Base-by-base conservation (phyloP, 768 basidiomycete genomes). In the Astraeus odoratus region DNA sequence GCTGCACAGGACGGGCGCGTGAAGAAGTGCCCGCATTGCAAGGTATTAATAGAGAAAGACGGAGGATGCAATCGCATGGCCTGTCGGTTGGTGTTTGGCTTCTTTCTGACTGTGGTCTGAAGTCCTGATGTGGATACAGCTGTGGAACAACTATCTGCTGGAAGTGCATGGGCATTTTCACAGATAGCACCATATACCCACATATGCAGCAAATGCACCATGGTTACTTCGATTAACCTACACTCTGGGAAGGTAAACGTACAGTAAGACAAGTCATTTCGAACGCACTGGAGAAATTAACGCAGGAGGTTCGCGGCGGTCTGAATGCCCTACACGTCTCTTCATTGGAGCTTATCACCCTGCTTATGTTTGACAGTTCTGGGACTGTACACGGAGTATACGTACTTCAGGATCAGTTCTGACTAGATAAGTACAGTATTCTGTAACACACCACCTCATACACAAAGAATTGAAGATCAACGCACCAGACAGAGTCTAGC, bases 61-160 rank as follows among this genome's bases (percentile, higher is more conserved):
- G 81, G 78, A 46, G 87, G 87, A 0, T 90, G 87, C 56, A 84
- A 89, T 61, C 87, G 89, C 60, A 79, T 90, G 71, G 77, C 73
- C 13, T 90, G 87, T 62, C 65, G 36, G 60, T 62, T 46, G 13
- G 60, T 26, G 2, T 41, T 22, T 15, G 9, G 8, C 9, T 24
- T n/a, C 37, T 15, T 5, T 15, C 13, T 12, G 25, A 24, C 5
- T n/a, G 23, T 8, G n/a, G n/a, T n/a, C 8, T 22, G n/a, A 12
- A 3, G 22, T 22, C 4, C 13, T 39, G 12, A 39, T 15, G 4
- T 23, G 37, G 15, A 13, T 23, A 39, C 20, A 39, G 37, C 12
- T 39, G 37, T 39, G 37, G 37, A 22, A 15, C 37, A 15, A 12
- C 12, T 1, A 39, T 39, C 23, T 39, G 37, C 37, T 39, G 37